Conservation (phyloP, 73 alveolate species). For the Tetrahymena malaccensis region DNA sequence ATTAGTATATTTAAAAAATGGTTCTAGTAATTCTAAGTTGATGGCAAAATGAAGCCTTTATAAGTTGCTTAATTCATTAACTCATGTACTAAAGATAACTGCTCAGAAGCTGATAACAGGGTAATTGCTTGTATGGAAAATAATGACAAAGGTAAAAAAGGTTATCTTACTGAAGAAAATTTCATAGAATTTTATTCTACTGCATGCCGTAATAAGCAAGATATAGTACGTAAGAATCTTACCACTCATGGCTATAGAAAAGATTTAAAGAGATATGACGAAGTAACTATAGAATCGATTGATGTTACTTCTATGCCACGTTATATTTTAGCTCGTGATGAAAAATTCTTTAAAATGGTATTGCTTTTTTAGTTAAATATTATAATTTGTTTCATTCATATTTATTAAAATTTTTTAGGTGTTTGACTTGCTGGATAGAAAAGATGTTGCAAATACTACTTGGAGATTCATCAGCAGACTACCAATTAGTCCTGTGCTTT, state of each 20-base stretch:
- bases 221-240: slow-evolving; percentile 71
- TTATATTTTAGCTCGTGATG: slow-evolving; percentile 46
- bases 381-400: neutral
- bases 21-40: slow-evolving; percentile 54
- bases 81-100: slow-evolving; percentile 68
- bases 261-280: slow-evolving; percentile 55
- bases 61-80: slow-evolving; percentile 59
- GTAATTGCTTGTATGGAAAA: slow-evolving; percentile 42
- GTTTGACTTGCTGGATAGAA: slow-evolving; percentile 15
- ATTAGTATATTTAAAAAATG: slow-evolving; percentile 44
- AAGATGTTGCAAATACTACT: slow-evolving; percentile 52
- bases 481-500: slow-evolving; percentile 56
- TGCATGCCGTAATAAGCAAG: slow-evolving; percentile 43
- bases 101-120: slow-evolving; percentile 53
- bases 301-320: slow-evolving; percentile 58
- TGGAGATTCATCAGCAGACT: slow-evolving; percentile 49
- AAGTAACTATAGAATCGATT: slow-evolving; percentile 17
- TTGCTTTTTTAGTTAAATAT: slow-evolving; percentile 40
- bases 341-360: slow-evolving; percentile 49
- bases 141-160: slow-evolving; percentile 61
- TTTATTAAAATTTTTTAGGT: neutral
- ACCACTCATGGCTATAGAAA: slow-evolving; percentile 51
- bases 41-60: slow-evolving; percentile 57
- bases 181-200: slow-evolving; percentile 61
- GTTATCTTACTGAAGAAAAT: slow-evolving; percentile 35